Percentiles rank a stretch among this genome's conserved stretches.
Evolutionary conservation across 2,329 filamentous ascomycete species (phyloP).

Genomic region (Fusarium brevicatenulatum): DNA sequence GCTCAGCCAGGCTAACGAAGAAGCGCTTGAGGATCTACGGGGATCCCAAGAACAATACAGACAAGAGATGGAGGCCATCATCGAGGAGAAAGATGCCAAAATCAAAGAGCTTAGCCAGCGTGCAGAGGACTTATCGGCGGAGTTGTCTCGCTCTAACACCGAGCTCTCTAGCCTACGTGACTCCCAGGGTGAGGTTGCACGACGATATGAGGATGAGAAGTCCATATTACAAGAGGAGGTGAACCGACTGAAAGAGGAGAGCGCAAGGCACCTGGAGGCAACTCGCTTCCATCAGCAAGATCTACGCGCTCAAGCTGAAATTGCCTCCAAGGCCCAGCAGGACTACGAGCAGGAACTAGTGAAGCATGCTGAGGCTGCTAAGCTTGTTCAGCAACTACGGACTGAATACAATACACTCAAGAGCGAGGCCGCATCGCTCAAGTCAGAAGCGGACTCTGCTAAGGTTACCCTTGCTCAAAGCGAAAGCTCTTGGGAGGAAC

Average conservation of each 20-base stretch:
- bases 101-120: conserved; percentile 86
- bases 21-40: conserved; percentile 82
- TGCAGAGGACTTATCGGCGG: conserved; percentile 82
- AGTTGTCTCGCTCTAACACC: conserved; percentile 82
- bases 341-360: conserved; percentile 95
- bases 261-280: conserved; percentile 80
- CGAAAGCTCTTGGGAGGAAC: conserved; percentile 88
- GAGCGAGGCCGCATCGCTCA: conserved; percentile 78
- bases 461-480: conserved; percentile 81
- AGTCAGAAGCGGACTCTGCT: conserved; percentile 85
- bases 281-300: conserved; percentile 90
- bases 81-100: conserved; percentile 80
- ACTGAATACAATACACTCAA: conserved; percentile 84
- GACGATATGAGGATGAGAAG: conserved; percentile 84
- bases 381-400: conserved; percentile 81
- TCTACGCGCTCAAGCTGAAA: conserved; percentile 90
- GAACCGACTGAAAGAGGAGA: conserved; percentile 82
- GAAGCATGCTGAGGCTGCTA: conserved; percentile 95
- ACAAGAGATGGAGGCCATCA: conserved; percentile 81
- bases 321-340: conserved; percentile 91
- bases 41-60: conserved; percentile 86
- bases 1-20: conserved; percentile 87
- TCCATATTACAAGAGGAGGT: conserved; percentile 81
- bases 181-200: conserved; percentile 78
- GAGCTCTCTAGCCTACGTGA: conserved; percentile 85